These are phyloP conservation scores for Sphaerulina populicola DNA, from an alignment of 2,329 filamentous ascomycete species.

Conservation along the genomic window DNA sequence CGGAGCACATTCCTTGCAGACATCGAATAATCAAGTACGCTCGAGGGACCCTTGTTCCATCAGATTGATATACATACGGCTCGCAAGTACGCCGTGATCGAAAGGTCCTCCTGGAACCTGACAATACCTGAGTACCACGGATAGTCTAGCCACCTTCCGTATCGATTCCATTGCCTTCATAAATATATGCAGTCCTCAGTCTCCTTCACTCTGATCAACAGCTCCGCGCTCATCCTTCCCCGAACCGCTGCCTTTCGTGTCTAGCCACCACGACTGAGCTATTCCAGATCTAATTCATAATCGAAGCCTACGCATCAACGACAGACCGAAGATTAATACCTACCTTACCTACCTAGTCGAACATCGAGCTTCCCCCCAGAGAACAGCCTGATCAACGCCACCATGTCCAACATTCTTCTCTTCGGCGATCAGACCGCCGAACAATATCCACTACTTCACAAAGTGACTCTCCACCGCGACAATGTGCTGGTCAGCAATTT, in stretches of 20 bases:
- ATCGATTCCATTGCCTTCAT: constrained; percentile 20
- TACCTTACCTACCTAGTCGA: background rate
- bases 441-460: constrained; percentile 53
- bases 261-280: constrained; percentile 30
- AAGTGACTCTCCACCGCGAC: constrained; percentile 42
- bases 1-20: constrained; percentile 20
- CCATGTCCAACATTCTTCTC: constrained; percentile 48
- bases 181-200: constrained; percentile 1
- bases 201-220: constrained; percentile 10
- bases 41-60: constrained; percentile 21
- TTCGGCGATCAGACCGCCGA: constrained; percentile 66
- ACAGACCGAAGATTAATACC: background rate
- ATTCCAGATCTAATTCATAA: constrained; percentile 1
- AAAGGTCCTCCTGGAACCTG: constrained; percentile 8
- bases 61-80: constrained; percentile 22
- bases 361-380: background rate
- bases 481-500: constrained; percentile 56
- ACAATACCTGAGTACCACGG: constrained; percentile 14
- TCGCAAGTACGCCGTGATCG: constrained; percentile 9
- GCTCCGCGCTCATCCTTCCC: constrained; percentile 7
- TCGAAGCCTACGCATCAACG: constrained; percentile 7
- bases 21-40: constrained; percentile 19
- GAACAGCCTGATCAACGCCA: constrained; percentile 5
- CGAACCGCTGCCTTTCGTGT: constrained; percentile 23
- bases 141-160: constrained; percentile 32